These are phyloP conservation scores for Didymellaceae sp. DNA, from an alignment of 2,329 filamentous ascomycete species.

Conservation along the genomic window DNA sequence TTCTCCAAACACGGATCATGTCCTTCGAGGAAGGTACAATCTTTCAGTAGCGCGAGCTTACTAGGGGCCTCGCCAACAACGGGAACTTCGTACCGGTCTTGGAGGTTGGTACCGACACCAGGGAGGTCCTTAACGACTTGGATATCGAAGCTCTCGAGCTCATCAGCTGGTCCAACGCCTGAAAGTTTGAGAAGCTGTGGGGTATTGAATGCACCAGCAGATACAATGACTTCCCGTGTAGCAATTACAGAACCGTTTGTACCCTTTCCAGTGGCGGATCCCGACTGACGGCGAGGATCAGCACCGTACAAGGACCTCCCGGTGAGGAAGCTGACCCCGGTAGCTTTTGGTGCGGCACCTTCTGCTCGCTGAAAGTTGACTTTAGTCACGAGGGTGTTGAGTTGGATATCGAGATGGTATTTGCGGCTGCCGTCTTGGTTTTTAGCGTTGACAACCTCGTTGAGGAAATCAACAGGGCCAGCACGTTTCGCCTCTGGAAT, in stretches of 20 bases:
- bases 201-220: constrained; percentile 64
- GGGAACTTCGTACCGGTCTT: constrained; percentile 63
- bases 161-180: constrained; percentile 62
- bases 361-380: constrained; percentile 69
- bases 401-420: constrained; percentile 62
- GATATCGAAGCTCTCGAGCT: constrained; percentile 61
- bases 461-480: constrained; percentile 62
- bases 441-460: constrained; percentile 55
- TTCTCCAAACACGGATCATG: constrained; percentile 55
- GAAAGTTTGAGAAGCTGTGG: constrained; percentile 69
- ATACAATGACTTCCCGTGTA: constrained; percentile 35
- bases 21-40: constrained; percentile 48
- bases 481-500: constrained; percentile 52
- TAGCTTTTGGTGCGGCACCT: constrained; percentile 55
- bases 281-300: constrained; percentile 38
- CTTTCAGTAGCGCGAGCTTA: constrained; percentile 44
- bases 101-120: constrained; percentile 67
- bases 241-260: constrained; percentile 37
- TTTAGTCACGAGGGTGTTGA: constrained; percentile 70
- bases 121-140: constrained; percentile 60
- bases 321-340: constrained; percentile 50
- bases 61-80: constrained; percentile 54
- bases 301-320: constrained; percentile 51
- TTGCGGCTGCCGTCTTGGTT: constrained; percentile 58
- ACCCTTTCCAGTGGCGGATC: constrained; percentile 17